Conservation (phyloP, 108 stramenopile species). For the Aurantiochytrium sp. region DNA sequence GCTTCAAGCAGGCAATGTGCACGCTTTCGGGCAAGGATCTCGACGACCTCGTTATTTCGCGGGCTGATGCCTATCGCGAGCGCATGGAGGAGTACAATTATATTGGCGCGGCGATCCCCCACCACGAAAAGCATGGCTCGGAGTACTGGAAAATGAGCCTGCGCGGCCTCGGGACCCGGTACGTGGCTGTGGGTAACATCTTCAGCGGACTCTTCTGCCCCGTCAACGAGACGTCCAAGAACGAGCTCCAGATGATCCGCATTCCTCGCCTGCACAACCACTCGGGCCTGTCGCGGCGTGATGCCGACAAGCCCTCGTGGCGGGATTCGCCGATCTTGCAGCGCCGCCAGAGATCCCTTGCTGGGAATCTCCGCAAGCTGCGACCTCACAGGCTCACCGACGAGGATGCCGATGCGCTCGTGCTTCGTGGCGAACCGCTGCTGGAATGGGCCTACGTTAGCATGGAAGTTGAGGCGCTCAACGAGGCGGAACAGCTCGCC, state of each 20-base stretch:
- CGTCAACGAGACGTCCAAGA: background rate
- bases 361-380: background rate
- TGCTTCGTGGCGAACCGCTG: background rate
- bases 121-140: conserved; percentile 21
- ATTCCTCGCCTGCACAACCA: background rate
- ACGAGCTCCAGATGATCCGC: background rate
- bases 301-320: background rate
- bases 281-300: too few relatives aligned
- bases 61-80: conserved; percentile 2
- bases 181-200: conserved; percentile 29
- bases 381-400: background rate
- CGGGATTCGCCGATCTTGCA: background rate
- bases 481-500: background rate
- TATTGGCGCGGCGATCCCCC: conserved; percentile 18
- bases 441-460: conserved; percentile 32
- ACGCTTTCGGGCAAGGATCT: background rate
- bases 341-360: background rate
- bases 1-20: background rate
- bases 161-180: conserved; percentile 25
- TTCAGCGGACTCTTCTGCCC: conserved; percentile 39
- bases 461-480: background rate
- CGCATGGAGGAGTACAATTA: conserved; percentile 22
- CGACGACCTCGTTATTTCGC: background rate
- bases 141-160: conserved; percentile 38
- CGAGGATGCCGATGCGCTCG: background rate